Evolutionary conservation across 306 rosid species (phyloP).

Genomic region (Quercus gilva): DNA sequence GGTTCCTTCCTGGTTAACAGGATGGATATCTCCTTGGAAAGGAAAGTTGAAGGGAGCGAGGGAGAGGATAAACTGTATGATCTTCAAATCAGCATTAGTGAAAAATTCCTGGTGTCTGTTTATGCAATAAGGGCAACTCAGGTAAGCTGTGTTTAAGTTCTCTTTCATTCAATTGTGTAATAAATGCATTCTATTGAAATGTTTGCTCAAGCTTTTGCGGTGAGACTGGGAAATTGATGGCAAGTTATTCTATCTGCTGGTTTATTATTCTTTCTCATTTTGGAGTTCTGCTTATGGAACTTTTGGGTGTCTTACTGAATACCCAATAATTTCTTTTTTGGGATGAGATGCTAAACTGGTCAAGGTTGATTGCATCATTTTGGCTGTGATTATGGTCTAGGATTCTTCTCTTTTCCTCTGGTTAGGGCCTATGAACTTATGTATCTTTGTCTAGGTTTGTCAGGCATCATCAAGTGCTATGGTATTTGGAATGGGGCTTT

Average conservation of each 20-base stretch:
- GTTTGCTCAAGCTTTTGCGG: neutral
- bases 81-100: slow-evolving; percentile 64
- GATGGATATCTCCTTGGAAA: slow-evolving; percentile 91
- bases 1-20: slow-evolving; percentile 71
- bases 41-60: slow-evolving; percentile 65
- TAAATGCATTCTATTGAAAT: neutral
- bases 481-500: slow-evolving; percentile 94
- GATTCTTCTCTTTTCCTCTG: neutral
- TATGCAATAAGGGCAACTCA: slow-evolving; percentile 79
- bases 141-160: slow-evolving; percentile 35
- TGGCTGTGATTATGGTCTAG: neutral
- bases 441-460: slow-evolving; percentile 44
- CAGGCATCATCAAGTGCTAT: slow-evolving; percentile 96
- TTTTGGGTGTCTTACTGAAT: neutral
- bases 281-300: neutral
- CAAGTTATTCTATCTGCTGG: neutral
- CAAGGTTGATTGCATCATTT: neutral
- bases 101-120: slow-evolving; percentile 55
- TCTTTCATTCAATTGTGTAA: neutral
- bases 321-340: neutral
- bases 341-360: neutral
- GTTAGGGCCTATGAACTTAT: slow-evolving; percentile 17
- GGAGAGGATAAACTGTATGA: slow-evolving; percentile 86
- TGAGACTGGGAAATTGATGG: neutral
- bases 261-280: neutral